Evolutionary conservation across 108 stramenopile species (phyloP).

Genomic region (Fistulifera pelliculosa): DNA sequence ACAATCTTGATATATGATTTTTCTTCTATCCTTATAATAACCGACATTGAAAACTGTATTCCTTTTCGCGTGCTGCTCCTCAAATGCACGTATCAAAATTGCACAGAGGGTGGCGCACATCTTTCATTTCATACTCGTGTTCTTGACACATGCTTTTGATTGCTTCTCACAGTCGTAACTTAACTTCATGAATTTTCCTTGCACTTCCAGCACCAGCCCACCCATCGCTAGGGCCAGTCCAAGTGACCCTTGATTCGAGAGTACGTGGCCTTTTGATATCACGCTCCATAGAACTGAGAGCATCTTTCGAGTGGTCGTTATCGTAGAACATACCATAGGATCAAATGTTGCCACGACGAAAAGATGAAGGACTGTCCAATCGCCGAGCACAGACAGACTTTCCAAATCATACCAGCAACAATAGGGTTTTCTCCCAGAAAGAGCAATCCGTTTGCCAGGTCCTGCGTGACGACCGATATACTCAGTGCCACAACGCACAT

Average conservation of each 20-base stretch:
- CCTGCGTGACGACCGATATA: conserved; percentile 38
- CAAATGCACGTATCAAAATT: no score
- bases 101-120: no score
- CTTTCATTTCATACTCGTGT: neutral
- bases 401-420: conserved; percentile 45
- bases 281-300: conserved; percentile 80
- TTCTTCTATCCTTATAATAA: no score
- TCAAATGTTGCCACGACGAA: conserved; percentile 81
- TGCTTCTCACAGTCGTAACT: no score
- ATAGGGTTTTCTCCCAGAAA: conserved; percentile 51
- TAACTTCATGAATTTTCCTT: neutral
- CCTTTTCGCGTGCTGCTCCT: no score
- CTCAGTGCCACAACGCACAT: conserved; percentile 49
- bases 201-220: conserved; percentile 52
- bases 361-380: conserved; percentile 92
- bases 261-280: conserved; percentile 55
- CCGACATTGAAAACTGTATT: no score
- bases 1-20: no score
- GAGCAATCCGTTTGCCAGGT: conserved; percentile 34
- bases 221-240: conserved; percentile 55
- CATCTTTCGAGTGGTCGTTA: conserved; percentile 93
- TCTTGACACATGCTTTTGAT: no score
- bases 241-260: conserved; percentile 46
- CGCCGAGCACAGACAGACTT: conserved; percentile 72
- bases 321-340: conserved; percentile 83